Conservation (phyloP, 2,329 filamentous ascomycete species). For the Penicillium sp. region DNA sequence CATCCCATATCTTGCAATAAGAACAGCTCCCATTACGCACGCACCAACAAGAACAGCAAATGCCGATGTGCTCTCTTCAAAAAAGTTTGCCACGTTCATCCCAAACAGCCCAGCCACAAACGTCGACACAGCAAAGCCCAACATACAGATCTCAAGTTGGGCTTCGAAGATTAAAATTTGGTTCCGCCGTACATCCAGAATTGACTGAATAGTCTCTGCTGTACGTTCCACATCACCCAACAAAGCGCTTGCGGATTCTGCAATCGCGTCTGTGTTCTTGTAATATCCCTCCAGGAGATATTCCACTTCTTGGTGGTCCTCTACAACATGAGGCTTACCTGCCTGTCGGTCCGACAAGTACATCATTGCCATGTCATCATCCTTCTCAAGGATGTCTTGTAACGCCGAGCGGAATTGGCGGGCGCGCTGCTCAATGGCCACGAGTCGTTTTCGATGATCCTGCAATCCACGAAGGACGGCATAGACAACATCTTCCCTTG, state of each 20-base stretch:
- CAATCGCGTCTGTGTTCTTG: conserved; percentile 37
- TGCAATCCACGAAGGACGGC: conserved; percentile 29
- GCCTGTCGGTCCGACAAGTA: conserved; percentile 34
- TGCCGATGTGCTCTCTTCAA: conserved; percentile 34
- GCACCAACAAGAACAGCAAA: conserved; percentile 24
- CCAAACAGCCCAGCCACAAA: conserved; percentile 39
- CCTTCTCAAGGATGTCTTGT: conserved; percentile 36
- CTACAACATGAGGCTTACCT: conserved; percentile 29
- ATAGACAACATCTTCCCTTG: conserved; percentile 17
- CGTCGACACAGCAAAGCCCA: conserved; percentile 37
- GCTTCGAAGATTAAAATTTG: conserved; percentile 43
- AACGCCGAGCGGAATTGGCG: conserved; percentile 36
- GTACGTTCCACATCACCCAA: conserved; percentile 33
- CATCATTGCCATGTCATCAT: conserved; percentile 40
- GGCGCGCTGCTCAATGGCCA: conserved; percentile 34
- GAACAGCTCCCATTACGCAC: conserved; percentile 22
- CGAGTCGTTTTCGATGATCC: conserved; percentile 28
- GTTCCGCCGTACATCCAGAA: conserved; percentile 38
- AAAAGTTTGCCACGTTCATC: conserved; percentile 41
- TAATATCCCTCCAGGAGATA: conserved; percentile 41
- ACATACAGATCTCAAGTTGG: conserved; percentile 38
- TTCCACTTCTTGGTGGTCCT: conserved; percentile 40
- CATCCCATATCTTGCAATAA: conserved; percentile 29
- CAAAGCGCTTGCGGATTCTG: conserved; percentile 29
- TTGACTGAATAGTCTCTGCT: conserved; percentile 34